Evolutionary conservation across 129 eudicot species (phyloP), one percentile per base, ranked within the genome.

Genomic region (Pulicaria dysenterica): DNA sequence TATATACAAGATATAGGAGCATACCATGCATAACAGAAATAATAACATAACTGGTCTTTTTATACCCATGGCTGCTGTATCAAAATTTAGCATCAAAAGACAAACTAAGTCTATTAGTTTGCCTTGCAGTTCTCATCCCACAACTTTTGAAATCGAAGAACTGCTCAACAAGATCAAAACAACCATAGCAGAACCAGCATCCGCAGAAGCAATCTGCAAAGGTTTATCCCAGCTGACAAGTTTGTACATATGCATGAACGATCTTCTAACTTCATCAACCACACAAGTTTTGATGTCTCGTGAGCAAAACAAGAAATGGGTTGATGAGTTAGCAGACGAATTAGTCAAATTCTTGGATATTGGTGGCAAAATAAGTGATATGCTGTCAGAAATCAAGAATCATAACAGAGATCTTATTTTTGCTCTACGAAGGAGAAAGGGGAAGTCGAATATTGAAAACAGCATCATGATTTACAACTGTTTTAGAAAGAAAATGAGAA

Each of bases 121-220:
- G 39, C 95, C 95, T 39, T 78, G 85, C 41, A 79, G 85, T 67
- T 73, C 76, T 6, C 86, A 88, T 41, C 84, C 86, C 7, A 50
- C 53, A 7, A 54, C 84, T 31, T 51, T 70, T 6, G 61, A 42
- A 9, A 62, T 81, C 16, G 82, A 85, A 59, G 43, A 65, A 13
- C 74, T 73, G 16, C 34, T 88, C 53, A 64, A 81, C 58, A 76
- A 73, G 67, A 77, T 83, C 16, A 85, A 85, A 67, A 53, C 67
- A 34, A 56, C 75, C 7, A 5, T 11, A 50, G 42, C 75, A 5
- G 39, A 16, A 7, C 7, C 76, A 2, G 6, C 73, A 8, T 60
- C 48, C 61, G 46, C 75, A 8, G 58, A 83, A n/a, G 6, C 74
- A 14, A 79, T 85, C 14, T 77, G 64, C 14, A 45, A 67, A 16